Evolutionary conservation across 225 moss, liverwort and hornwort species (phyloP).

Genomic region (Asterella californica): DNA sequence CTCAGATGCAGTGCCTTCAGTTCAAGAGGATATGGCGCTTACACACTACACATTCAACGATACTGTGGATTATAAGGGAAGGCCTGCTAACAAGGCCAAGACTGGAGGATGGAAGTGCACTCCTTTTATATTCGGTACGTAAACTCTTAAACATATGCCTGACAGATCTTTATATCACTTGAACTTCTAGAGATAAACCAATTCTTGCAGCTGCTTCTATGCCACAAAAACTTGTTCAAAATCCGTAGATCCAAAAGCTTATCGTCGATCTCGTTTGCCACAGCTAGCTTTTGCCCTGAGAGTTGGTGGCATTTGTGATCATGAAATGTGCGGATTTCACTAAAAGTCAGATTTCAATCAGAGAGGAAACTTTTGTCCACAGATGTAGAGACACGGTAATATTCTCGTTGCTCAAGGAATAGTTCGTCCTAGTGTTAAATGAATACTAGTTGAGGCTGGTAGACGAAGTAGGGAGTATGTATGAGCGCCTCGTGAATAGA

Average conservation of each 20-base stretch:
- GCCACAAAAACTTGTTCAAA: not conserved
- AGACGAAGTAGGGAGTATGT: too few species aligned
- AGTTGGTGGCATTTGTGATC: too few species aligned
- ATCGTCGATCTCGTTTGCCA: too few species aligned
- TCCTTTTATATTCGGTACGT: constrained; percentile 21
- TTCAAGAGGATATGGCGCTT: not conserved
- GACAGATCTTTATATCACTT: not conserved
- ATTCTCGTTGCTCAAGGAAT: too few species aligned
- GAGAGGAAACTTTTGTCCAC: not conserved
- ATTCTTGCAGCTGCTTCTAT: not conserved
- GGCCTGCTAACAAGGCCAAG: constrained; percentile 18
- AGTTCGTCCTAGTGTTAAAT: too few species aligned
- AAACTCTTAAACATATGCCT: not conserved
- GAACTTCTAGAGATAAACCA: not conserved
- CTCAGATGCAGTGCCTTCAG: not conserved
- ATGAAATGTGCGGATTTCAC: too few species aligned
- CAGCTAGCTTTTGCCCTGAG: too few species aligned
- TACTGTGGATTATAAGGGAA: constrained; percentile 16
- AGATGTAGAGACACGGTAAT: not conserved
- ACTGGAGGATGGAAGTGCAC: constrained; percentile 32
- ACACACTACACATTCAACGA: not conserved
- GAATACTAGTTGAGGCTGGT: not conserved
- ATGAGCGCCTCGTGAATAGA: too few species aligned
- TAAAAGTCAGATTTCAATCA: too few species aligned
- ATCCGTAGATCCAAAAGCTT: not conserved